Evolutionary conservation across 495 filamentous ascomycete species (phyloP).

Genomic region (Trichocladium antarcticum): DNA sequence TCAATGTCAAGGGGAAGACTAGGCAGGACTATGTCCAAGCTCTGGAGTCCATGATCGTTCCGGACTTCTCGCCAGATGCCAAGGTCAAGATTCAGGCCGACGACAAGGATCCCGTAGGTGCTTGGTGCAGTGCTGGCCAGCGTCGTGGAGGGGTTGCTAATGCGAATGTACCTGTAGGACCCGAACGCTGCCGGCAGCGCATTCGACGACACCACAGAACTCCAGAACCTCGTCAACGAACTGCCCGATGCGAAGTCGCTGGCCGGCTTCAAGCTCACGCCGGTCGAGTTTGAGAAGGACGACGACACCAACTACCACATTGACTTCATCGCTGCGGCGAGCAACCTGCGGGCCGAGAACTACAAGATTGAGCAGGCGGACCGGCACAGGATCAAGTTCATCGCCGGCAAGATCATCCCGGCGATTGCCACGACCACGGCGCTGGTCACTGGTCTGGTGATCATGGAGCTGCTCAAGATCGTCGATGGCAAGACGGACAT

Average conservation of each 20-base stretch:
- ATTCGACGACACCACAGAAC: slow-evolving; percentile 61
- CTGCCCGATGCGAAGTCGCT: slow-evolving; percentile 72
- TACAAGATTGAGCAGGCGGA: slow-evolving; percentile 91
- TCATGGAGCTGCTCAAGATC: slow-evolving; percentile 92
- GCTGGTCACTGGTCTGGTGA: slow-evolving; percentile 84
- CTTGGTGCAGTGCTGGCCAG: neutral
- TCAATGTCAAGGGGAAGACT: slow-evolving; percentile 64
- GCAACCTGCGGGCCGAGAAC: slow-evolving; percentile 93
- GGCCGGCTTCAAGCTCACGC: slow-evolving; percentile 73
- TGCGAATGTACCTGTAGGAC: slow-evolving; percentile 39
- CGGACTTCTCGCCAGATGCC: slow-evolving; percentile 86
- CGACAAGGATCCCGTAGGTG: slow-evolving; percentile 71
- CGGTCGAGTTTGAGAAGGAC: slow-evolving; percentile 98
- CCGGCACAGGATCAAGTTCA: slow-evolving; percentile 96
- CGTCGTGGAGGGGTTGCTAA: neutral
- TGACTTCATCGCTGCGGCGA: slow-evolving; percentile 96
- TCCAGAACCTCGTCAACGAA: slow-evolving; percentile 52
- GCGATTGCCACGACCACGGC: slow-evolving; percentile 97
- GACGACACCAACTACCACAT: slow-evolving; percentile 98
- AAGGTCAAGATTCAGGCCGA: slow-evolving; percentile 94
- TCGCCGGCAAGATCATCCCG: slow-evolving; percentile 98
- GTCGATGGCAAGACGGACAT: slow-evolving; percentile 89
- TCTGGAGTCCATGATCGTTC: slow-evolving; percentile 86
- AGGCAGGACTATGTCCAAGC: slow-evolving; percentile 62
- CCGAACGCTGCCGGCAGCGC: slow-evolving; percentile 57